These are phyloP conservation scores for Pseudogymnoascus sp. DNA, from an alignment of 2,329 filamentous ascomycete genomes.

Conservation along the genomic window DNA sequence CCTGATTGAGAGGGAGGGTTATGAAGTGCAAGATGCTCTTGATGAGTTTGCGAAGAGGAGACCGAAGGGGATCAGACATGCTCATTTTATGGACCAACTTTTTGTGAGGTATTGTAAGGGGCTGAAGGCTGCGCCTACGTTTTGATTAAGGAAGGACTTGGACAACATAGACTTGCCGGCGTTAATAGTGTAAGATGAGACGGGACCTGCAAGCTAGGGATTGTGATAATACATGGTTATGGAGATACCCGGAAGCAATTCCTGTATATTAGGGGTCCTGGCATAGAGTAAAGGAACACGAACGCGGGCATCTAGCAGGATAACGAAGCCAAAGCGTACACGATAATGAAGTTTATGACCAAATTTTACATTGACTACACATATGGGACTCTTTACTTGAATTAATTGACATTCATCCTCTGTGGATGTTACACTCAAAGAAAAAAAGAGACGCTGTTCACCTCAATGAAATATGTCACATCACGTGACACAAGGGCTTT, in stretches of 20 bases:
- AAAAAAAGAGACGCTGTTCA: no score
- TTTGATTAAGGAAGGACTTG: constrained; percentile 2
- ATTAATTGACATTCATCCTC: no score
- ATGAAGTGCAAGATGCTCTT: constrained; percentile 66
- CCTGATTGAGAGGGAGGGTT: constrained; percentile 72
- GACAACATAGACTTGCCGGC: not conserved
- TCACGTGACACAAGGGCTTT: not conserved
- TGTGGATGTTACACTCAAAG: no score
- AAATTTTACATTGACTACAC: not conserved
- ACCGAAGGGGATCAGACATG: constrained; percentile 79
- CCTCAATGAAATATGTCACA: not conserved
- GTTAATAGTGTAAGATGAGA: constrained; percentile 5
- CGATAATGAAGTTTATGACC: not conserved
- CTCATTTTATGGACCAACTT: constrained; percentile 77
- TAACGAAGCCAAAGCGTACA: not conserved
- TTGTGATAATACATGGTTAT: not conserved
- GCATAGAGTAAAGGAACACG: not conserved
- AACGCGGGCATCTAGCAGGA: not conserved
- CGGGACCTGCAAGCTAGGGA: not conserved
- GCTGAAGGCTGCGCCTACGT: constrained; percentile 19
- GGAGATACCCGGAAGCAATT: constrained; percentile 5
- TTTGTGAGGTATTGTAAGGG: constrained; percentile 62
- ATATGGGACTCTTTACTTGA: no score
- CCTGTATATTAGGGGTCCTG: constrained; percentile 2
- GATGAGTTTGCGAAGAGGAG: constrained; percentile 64